Evolutionary conservation across 495 filamentous ascomycete species (phyloP).

Genomic region (Tetracladium marchalianum): DNA sequence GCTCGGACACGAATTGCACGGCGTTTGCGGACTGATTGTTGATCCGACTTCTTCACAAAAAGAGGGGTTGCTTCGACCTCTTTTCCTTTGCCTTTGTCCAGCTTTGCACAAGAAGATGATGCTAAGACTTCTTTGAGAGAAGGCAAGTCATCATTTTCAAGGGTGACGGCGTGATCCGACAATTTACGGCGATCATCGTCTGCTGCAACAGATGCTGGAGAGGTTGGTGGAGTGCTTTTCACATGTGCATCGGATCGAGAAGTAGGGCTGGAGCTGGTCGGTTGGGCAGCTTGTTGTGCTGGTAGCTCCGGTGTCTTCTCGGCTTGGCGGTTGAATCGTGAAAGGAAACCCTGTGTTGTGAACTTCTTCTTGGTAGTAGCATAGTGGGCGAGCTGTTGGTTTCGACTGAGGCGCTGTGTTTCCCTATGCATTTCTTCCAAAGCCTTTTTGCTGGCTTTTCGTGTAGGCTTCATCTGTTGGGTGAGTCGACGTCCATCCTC

Average conservation of each 20-base stretch:
- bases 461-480: constrained; percentile 56
- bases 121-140: constrained; percentile 21
- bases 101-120: constrained; percentile 1
- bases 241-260: constrained; percentile 34
- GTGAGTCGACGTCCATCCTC: constrained; percentile 47
- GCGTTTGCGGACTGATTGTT: constrained; percentile 6
- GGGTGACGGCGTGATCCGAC: constrained; percentile 3
- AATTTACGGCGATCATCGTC: constrained; percentile 5
- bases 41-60: constrained; percentile 13
- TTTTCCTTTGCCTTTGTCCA: constrained; percentile 48
- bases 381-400: constrained; percentile 85
- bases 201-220: constrained; percentile 26
- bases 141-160: constrained; percentile 17
- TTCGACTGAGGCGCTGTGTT: constrained; percentile 82
- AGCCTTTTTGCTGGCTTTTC: constrained; percentile 92
- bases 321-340: constrained; percentile 66
- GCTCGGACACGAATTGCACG: constrained; percentile 13
- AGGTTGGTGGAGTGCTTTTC: constrained; percentile 44
- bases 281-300: constrained; percentile 27
- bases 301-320: constrained; percentile 11
- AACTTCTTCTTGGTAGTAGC: constrained; percentile 88
- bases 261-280: constrained; percentile 26
- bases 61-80: constrained; percentile 18
- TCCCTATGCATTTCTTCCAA: constrained; percentile 91
- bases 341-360: constrained; percentile 72